These are phyloP conservation scores for Stephanodiscus minutulus DNA, from an alignment of 108 stramenopile species.

Conservation along the genomic window DNA sequence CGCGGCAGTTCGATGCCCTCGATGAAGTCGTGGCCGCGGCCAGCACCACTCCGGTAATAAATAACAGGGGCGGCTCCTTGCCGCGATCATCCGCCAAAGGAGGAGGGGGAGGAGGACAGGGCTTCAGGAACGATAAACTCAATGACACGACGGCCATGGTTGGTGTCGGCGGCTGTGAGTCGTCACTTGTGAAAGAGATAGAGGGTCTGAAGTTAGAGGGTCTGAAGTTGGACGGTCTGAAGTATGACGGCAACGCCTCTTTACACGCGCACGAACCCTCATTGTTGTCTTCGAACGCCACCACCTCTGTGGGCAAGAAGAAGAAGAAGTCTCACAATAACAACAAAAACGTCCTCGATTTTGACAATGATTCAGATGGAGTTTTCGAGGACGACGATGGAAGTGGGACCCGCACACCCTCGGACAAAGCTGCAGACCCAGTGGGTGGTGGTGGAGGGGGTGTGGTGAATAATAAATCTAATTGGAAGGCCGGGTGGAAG, in stretches of 20 bases:
- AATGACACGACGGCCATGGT: not conserved
- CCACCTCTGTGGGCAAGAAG: slow-evolving; percentile 2
- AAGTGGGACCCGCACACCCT: not conserved
- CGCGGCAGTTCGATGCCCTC: slow-evolving; percentile 33
- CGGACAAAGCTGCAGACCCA: not conserved
- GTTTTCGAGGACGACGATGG: slow-evolving; percentile 38
- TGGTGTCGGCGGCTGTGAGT: not conserved
- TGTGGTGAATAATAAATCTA: slow-evolving; percentile 1
- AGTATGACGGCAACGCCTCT: too few relatives aligned
- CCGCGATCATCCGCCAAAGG: not conserved
- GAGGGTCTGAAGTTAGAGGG: not conserved
- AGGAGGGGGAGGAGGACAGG: not conserved
- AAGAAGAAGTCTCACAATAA: not conserved
- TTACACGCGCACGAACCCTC: too few relatives aligned
- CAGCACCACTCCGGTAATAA: slow-evolving; percentile 2
- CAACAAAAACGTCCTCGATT: slow-evolving; percentile 16
- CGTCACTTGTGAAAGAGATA: not conserved
- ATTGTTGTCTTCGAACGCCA: not conserved
- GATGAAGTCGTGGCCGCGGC: slow-evolving; percentile 28
- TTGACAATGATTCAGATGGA: slow-evolving; percentile 30
- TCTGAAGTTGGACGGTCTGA: not conserved
- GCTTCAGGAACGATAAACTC: too few relatives aligned
- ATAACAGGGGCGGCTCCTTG: not conserved
- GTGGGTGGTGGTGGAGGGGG: not conserved
- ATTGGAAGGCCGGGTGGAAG: slow-evolving; percentile 7